These are phyloP conservation scores for Lizonia empirigonia DNA, from an alignment of 2,329 filamentous ascomycete species.

Conservation along the genomic window DNA sequence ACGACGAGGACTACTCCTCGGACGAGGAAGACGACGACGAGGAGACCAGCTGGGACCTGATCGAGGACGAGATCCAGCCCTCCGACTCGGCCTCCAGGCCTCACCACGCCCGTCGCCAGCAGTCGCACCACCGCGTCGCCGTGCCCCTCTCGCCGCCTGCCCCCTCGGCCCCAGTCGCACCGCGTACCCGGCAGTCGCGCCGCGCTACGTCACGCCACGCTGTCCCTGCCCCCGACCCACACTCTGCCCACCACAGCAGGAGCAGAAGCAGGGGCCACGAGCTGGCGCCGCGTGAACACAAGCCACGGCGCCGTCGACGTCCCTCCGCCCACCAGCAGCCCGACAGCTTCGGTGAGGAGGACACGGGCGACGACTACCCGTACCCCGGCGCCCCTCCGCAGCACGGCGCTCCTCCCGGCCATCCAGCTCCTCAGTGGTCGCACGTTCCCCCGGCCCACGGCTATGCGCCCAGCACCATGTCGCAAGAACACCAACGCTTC, in stretches of 20 bases:
- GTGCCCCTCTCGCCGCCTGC: constrained; percentile 34
- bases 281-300: constrained; percentile 36
- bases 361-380: constrained; percentile 54
- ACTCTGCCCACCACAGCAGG: constrained; percentile 41
- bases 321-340: constrained; percentile 39
- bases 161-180: constrained; percentile 39
- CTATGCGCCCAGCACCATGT: constrained; percentile 49
- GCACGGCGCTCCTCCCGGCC: constrained; percentile 39
- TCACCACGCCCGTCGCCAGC: constrained; percentile 35
- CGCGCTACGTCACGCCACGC: constrained; percentile 50
- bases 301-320: constrained; percentile 40
- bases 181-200: constrained; percentile 47
- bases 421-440: constrained; percentile 45
- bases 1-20: constrained; percentile 42
- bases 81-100: constrained; percentile 58
- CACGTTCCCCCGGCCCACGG: constrained; percentile 45
- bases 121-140: constrained; percentile 33
- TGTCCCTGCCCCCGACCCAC: constrained; percentile 38
- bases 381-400: constrained; percentile 43
- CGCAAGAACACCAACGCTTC: constrained; percentile 40
- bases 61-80: constrained; percentile 53
- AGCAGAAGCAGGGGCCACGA: constrained; percentile 34
- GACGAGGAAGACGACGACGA: constrained; percentile 39
- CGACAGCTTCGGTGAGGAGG: constrained; percentile 27
- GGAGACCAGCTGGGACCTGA: constrained; percentile 27